Percentiles rank a stretch among this genome's conserved stretches.
Evolutionary conservation across 148 eudicot species (phyloP).

Genomic region (Amaranthus palmeri): DNA sequence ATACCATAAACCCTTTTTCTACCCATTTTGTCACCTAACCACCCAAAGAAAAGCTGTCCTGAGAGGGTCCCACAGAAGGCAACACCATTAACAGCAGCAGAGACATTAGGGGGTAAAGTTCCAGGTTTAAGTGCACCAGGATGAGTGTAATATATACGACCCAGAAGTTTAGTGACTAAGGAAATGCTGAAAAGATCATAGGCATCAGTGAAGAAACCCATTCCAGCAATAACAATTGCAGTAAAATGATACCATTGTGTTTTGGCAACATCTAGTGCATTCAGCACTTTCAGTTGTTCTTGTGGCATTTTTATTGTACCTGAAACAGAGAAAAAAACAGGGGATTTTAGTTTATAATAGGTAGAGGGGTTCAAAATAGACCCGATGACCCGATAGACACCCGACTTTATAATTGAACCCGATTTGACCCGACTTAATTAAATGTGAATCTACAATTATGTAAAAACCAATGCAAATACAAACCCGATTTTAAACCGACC

Average conservation of each 20-base stretch:
- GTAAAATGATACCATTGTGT: slow-evolving; percentile 60
- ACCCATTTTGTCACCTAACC: slow-evolving; percentile 59
- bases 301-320: slow-evolving; percentile 7
- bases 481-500: no score
- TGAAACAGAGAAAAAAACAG: slow-evolving; percentile 22
- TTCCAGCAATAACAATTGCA: slow-evolving; percentile 45
- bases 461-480: no score
- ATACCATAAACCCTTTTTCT: slow-evolving; percentile 41
- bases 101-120: slow-evolving; percentile 35
- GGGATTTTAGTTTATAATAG: neutral
- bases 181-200: slow-evolving; percentile 47
- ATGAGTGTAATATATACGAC: slow-evolving; percentile 38
- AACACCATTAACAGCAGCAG: slow-evolving; percentile 51
- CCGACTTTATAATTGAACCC: no score
- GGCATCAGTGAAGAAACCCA: slow-evolving; percentile 55
- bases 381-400: no score
- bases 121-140: slow-evolving; percentile 29
- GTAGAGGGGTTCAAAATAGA: no score
- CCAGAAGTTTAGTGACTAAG: slow-evolving; percentile 41
- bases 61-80: slow-evolving; percentile 47
- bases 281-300: slow-evolving; percentile 39
- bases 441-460: no score
- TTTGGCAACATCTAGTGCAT: slow-evolving; percentile 47
- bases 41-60: slow-evolving; percentile 61
- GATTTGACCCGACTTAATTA: no score